Conservation (phyloP, 768 basidiomycete genomes). For the Macrocybe gigantea region DNA sequence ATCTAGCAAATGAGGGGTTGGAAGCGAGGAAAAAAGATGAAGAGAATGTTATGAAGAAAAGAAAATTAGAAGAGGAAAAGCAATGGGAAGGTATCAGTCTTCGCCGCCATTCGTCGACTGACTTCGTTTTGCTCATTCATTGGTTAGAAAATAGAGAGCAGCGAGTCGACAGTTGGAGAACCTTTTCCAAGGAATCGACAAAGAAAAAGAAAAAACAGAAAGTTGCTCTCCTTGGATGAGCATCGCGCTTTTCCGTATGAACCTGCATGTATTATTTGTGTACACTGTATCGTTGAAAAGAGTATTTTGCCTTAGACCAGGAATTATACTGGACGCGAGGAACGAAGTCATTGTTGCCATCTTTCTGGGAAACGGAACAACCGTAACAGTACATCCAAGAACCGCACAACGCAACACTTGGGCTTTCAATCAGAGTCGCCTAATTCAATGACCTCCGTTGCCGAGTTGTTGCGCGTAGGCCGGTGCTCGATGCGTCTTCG, state of each 20-base stretch:
- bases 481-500: conserved; percentile 28
- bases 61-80: conserved; percentile 86
- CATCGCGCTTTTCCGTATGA: background rate
- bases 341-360: background rate
- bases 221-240: conserved; percentile 57
- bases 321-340: too few species aligned
- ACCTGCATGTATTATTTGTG: too few species aligned
- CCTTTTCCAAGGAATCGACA: conserved; percentile 47
- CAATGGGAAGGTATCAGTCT: conserved; percentile 73
- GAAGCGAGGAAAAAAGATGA: conserved; percentile 94
- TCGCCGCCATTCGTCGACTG: background rate
- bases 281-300: too few species aligned
- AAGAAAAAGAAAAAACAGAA: conserved; percentile 87
- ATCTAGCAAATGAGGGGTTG: conserved; percentile 84
- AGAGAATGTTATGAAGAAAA: conserved; percentile 67
- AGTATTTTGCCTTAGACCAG: too few species aligned
- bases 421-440: too few species aligned
- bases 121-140: background rate
- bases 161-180: conserved; percentile 82
- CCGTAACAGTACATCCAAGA: too few species aligned
- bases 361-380: too few species aligned
- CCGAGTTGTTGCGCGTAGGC: too few species aligned
- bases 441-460: too few species aligned
- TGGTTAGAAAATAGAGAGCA: conserved; percentile 63
- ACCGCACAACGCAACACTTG: too few species aligned